A percentile compares a stretch with the other conserved stretches of the same genome.
Evolutionary conservation across 768 basidiomycete genomes (phyloP).

Genomic region (Lentinula guzmanii): DNA sequence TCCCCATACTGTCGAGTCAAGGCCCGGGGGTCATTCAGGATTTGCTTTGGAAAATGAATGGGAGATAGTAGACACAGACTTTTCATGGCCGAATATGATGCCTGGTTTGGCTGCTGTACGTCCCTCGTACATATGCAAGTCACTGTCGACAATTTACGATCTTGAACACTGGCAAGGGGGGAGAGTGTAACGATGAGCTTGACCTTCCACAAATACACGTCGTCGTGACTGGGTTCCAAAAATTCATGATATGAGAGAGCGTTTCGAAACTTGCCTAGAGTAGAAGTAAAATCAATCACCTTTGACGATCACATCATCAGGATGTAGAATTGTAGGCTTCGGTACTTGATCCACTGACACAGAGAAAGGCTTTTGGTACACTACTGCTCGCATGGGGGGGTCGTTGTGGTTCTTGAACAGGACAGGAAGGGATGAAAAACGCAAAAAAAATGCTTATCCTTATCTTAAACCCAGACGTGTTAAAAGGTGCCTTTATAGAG

Average conservation of each 20-base stretch:
- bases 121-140: slow-evolving; percentile 54
- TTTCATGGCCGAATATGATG: slow-evolving; percentile 51
- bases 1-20: slow-evolving; percentile 32
- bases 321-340: slow-evolving; percentile 42
- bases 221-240: slow-evolving; percentile 34
- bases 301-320: slow-evolving; percentile 49
- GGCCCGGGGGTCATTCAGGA: background rate
- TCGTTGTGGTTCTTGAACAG: too few relatives aligned
- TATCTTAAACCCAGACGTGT: too few relatives aligned
- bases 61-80: slow-evolving; percentile 21
- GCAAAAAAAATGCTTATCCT: too few relatives aligned
- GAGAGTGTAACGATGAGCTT: background rate
- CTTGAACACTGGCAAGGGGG: too few relatives aligned
- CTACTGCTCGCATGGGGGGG: slow-evolving; percentile 42
- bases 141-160: slow-evolving; percentile 19
- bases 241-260: slow-evolving; percentile 1
- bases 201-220: slow-evolving; percentile 49
- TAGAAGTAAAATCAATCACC: slow-evolving; percentile 16
- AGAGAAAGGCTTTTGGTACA: slow-evolving; percentile 44
- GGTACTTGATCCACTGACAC: slow-evolving; percentile 41
- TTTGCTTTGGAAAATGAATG: background rate
- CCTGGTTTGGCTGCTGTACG: slow-evolving; percentile 43
- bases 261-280: too few relatives aligned
- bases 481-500: too few relatives aligned
- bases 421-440: too few relatives aligned